Evolutionary conservation across 345 rosid genomes (phyloP).

Genomic region (Citrus sp.): DNA sequence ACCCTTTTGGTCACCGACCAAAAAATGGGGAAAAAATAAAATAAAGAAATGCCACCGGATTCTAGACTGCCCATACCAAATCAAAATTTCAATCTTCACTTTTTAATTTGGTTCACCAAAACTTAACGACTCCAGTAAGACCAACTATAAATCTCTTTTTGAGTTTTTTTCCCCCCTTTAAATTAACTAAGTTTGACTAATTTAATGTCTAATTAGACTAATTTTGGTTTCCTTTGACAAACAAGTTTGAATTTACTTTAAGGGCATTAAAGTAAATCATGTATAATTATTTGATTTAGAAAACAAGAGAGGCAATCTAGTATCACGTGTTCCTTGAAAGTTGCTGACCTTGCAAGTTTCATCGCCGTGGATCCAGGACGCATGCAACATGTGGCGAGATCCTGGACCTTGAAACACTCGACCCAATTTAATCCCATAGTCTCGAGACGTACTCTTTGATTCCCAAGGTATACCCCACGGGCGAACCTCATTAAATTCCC

Average conservation of each 20-base stretch:
- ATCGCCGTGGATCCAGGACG: constrained; percentile 46
- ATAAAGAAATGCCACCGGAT: neutral
- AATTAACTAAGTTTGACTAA: too few relatives aligned
- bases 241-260: neutral
- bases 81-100: neutral
- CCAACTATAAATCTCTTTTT: too few relatives aligned
- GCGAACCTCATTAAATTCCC: constrained; percentile 27
- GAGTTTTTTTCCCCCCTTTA: too few relatives aligned
- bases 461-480: constrained; percentile 35
- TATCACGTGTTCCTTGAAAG: constrained; percentile 4
- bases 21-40: neutral
- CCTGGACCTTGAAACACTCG: constrained; percentile 31
- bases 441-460: constrained; percentile 16
- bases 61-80: neutral
- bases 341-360: constrained; percentile 26
- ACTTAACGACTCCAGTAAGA: neutral
- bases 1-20: neutral
- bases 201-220: too few relatives aligned
- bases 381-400: constrained; percentile 29
- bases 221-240: too few relatives aligned
- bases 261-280: too few relatives aligned
- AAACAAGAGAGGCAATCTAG: neutral
- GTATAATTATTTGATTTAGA: neutral
- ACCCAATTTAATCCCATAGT: constrained; percentile 1
- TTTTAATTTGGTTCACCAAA: neutral